Base-by-base conservation (phyloP, 2,329 filamentous ascomycete species). In the Stemphylium lycopersici region DNA sequence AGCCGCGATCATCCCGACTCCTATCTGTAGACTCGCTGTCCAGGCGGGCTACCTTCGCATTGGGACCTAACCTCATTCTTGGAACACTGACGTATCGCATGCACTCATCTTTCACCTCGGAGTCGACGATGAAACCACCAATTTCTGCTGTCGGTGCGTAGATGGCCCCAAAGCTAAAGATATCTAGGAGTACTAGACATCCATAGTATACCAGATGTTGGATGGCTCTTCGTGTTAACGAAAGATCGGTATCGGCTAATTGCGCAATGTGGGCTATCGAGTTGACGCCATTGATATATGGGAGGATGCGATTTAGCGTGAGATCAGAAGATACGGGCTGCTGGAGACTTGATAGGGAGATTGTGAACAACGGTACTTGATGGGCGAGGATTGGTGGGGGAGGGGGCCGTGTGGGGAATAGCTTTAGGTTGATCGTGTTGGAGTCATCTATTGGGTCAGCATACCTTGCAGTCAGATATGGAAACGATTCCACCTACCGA, bases 381-480 rank as follows among this genome's bases (percentile, higher is more conserved):
- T 91, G 96, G 41, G 90, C 86, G 67, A 89, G 87, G 50, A 98
- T 88, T 3, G 87, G 82, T 0, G 91, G 87, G 2, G 93, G 93
- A 13, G 87, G 85, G 1, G 87, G 82, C 67, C 93, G 89, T 41
- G 90, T 87, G 0, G 91, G 92, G 74, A 97, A 97, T 44, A 97
- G 85, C 77, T 97, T 97, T 83, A 97, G 90, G 76, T 97, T 96
- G 76, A 97, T 87, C 0, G 91, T 96, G 74, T 96, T 97, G 56
- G 91, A 87, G 63, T 96, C 91, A 74, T 96, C 92, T 92, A 65
- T 12, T 48, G 24, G 11, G 16, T 61, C n/a, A 55, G 36, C 29
- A 55, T 18, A 13, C 33, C 6, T 15, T 20, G 22, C 1, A n/a
- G 26, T 16, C n/a, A 10, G 15, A 6, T 26, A 4, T 18, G 10